These are phyloP conservation scores for Saccharomycopsis sp. DNA, from an alignment of 805 yeast genomes.

Conservation along the genomic window DNA sequence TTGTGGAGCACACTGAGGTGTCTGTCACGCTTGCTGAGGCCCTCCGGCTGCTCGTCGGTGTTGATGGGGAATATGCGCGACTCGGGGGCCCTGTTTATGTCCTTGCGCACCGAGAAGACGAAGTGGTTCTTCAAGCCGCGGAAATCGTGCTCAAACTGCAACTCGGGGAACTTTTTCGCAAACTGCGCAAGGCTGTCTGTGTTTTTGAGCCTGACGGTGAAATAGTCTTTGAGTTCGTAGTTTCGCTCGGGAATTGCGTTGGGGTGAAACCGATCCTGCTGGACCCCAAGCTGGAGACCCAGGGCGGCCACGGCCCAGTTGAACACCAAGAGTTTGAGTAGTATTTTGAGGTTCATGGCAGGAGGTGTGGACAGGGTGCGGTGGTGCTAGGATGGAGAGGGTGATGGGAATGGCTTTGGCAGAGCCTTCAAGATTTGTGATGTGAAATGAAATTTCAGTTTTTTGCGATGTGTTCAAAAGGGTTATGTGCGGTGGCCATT, in stretches of 20 bases:
- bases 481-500: too few relatives aligned
- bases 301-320: background rate
- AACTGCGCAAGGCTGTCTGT: constrained; percentile 31
- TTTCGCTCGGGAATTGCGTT: constrained; percentile 38
- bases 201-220: constrained; percentile 49
- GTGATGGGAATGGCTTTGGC: too few relatives aligned
- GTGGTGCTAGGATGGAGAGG: too few relatives aligned
- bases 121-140: constrained; percentile 55
- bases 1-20: constrained; percentile 11
- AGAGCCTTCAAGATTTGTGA: too few relatives aligned
- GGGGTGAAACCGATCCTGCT: background rate
- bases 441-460: too few relatives aligned
- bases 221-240: constrained; percentile 47
- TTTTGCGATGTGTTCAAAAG: too few relatives aligned
- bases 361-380: too few relatives aligned
- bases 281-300: background rate
- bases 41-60: constrained; percentile 15
- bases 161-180: constrained; percentile 32
- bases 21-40: constrained; percentile 10
- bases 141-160: constrained; percentile 59
- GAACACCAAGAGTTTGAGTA: background rate
- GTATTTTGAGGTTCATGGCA: background rate
- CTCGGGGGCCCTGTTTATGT: constrained; percentile 15
- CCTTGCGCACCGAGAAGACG: constrained; percentile 53
- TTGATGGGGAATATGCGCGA: constrained; percentile 15